Base-by-base conservation (phyloP, 495 filamentous ascomycete genomes). In the Bryoglossum gracile region DNA sequence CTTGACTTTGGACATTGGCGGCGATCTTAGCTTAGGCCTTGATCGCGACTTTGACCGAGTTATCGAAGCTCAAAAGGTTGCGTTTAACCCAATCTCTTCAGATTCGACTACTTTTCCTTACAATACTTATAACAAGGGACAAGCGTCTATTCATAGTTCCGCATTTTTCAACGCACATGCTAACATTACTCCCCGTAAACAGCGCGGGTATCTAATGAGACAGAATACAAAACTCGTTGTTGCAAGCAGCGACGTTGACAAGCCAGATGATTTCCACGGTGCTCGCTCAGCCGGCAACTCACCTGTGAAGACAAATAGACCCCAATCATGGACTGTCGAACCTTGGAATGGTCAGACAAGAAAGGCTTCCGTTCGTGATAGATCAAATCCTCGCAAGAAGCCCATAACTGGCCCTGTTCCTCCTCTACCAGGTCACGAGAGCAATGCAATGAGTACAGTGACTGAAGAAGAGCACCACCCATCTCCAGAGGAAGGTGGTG, bases 131-230 rank as follows among this genome's bases (percentile, higher is more conserved):
- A 21, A 43, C 25, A 43, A 51, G 23, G 46, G 53, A 56, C 57
- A 60, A 60, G 57, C 45, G 57, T 61, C 58, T 40, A 44, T 0
- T 14, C 39, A 32, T 10, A 43, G 30, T 14, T 9, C 46, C 28
- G 9, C 22, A n/a, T 14, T 28, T 26, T 19, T 14, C 13, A 21
- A 50, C 28, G 16, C 44, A 53, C 57, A 57, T 68, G 72, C 86
- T 90, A 81, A 90, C 71, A 58, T 65, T 41, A 57, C 49, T 47
- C 52, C 63, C 36, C 67, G 57, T 13, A 68, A 71, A 81, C 83
- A 98, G 92, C 87, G 92, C 71, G 92, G 92, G 17, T 98, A 98
- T 58, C 76, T 98, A 24, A 97, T 96, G 92, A 81, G 92, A 55
- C 92, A 98, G 54, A 98, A 97, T 65, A 97, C 92, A 14, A 96